Evolutionary conservation across 192 early-diverging fungal genomes (phyloP).

Genomic region (Pecoramyces ruminantium): DNA sequence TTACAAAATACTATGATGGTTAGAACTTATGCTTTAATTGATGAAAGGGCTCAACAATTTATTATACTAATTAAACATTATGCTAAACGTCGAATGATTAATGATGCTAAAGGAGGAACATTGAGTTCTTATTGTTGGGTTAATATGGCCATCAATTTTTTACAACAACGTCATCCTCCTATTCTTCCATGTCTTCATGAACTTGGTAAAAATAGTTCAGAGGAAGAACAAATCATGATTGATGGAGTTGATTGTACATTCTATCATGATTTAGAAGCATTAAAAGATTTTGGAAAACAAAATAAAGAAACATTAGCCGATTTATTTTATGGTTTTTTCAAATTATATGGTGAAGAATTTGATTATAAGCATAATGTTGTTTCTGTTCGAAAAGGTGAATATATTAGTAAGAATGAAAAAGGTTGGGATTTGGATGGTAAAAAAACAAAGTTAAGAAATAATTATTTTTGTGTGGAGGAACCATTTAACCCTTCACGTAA

Average conservation of each 20-base stretch:
- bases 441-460: conserved; percentile 33
- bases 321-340: conserved; percentile 71
- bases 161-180: conserved; percentile 76
- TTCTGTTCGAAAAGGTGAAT: conserved; percentile 59
- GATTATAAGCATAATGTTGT: conserved; percentile 68
- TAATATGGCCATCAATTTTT: conserved; percentile 79
- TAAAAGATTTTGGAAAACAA: conserved; percentile 43
- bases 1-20: conserved; percentile 80
- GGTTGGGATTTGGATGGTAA: conserved; percentile 63
- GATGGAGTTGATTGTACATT: conserved; percentile 53
- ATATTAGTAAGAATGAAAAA: conserved; percentile 63
- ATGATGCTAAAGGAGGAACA: conserved; percentile 69
- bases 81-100: neutral
- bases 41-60: neutral
- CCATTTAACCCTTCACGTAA: conserved; percentile 79
- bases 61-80: neutral
- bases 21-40: conserved; percentile 65
- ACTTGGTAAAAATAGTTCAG: conserved; percentile 13
- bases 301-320: conserved; percentile 65
- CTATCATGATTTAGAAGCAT: conserved; percentile 41
- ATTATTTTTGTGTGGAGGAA: conserved; percentile 6
- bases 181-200: conserved; percentile 76
- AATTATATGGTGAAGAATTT: conserved; percentile 48
- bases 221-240: neutral
- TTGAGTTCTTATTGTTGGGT: conserved; percentile 91